Base-by-base conservation (phyloP, 2,329 filamentous ascomycete species). In the Claviceps lovelessii region DNA sequence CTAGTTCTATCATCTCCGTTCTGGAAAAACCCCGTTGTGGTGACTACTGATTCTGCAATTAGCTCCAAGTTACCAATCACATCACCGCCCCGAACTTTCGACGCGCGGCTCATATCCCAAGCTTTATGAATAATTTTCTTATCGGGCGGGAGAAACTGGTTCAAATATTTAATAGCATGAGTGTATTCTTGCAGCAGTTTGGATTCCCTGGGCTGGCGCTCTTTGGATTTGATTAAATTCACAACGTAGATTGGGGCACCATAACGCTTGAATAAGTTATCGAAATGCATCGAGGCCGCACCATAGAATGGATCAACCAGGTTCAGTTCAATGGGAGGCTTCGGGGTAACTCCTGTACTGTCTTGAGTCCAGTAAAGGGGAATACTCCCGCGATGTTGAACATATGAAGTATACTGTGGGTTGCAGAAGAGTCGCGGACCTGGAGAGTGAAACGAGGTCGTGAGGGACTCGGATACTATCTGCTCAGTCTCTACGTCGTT, bases 401-500 rank as follows among this genome's bases (percentile, higher is more conserved):
- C 85, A 68, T 95, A 97, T 0, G 93, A 97, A 4, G 93, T 97
- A 67, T 91, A 96, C 33, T 88, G 86, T 1, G 91, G 89, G 64
- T 86, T 97, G 5, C 89, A 84, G 66, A 89, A 96, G 11, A 95
- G 78, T 51, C 81, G 82, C 3, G 87, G 88, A 0, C 90, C 91
- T 5, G 93, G 89, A 3, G 88, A 86, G 71, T 98, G 93, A 62
- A 98, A 96, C 0, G 93, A 96, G 0, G 93, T 98, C 0, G 90
- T 96, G 52, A 91, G 75, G 62, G 90, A 88, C 66, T 98, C 93
- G 0, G 90, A 93, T 5, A 98, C 90, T 57, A 98, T 96, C 67
- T 98, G 93, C 70, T 98, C 93, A 0, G 93, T 97, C 70, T 98
- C 94, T 29, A 98, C 93, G 69, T 98, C 94, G 65, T 98, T 98